Evolutionary conservation across 768 basidiomycete genomes (phyloP).

Genomic region (Amanita rubescens): DNA sequence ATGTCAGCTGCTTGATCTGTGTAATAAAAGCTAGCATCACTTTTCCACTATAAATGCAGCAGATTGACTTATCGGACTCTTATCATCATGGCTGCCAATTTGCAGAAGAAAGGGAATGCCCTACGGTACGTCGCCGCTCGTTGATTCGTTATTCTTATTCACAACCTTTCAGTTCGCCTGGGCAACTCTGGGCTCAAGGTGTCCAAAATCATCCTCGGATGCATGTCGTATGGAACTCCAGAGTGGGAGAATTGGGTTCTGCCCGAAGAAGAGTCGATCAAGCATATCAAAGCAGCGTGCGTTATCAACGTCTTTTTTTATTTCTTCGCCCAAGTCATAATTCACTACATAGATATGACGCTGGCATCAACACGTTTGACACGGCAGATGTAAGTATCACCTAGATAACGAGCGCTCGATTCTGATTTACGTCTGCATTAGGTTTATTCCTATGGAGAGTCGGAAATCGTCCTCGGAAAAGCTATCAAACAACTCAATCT

Average conservation of each 20-base stretch:
- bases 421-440: no score
- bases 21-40: not conserved
- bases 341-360: no score
- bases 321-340: no score
- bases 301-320: no score
- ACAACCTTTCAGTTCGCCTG: not conserved
- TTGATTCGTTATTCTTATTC: not conserved
- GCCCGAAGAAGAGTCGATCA: not conserved
- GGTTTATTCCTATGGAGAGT: conserved; percentile 60
- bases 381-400: no score
- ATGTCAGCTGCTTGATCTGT: not conserved
- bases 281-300: not conserved
- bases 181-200: not conserved
- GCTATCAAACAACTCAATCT: conserved; percentile 60
- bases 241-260: not conserved
- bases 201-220: not conserved
- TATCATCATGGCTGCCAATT: not conserved
- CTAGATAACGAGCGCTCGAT: no score
- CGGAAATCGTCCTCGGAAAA: conserved; percentile 63
- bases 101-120: not conserved
- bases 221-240: not conserved
- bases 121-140: not conserved
- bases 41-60: not conserved
- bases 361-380: no score
- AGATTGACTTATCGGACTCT: not conserved